These are phyloP conservation scores for Magnusiomyces magnusii DNA, from an alignment of 1,139 yeast genomes.

Conservation along the genomic window DNA sequence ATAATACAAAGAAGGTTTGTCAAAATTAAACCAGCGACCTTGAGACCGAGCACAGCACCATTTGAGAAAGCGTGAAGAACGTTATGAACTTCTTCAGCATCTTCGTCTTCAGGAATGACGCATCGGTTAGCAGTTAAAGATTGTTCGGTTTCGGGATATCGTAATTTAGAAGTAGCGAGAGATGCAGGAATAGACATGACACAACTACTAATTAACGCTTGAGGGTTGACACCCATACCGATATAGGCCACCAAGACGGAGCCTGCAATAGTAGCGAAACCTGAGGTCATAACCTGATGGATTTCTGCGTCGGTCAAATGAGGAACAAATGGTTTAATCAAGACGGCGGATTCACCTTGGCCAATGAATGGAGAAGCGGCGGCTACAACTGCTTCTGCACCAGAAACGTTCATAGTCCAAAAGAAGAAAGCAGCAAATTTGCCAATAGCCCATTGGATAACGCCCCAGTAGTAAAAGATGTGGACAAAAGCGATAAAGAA, in stretches of 20 bases:
- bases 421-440: slow-evolving; percentile 55
- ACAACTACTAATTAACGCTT: slow-evolving; percentile 59
- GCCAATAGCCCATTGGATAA: slow-evolving; percentile 53
- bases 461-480: slow-evolving; percentile 53
- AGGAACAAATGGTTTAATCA: slow-evolving; percentile 55
- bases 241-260: slow-evolving; percentile 59
- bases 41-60: slow-evolving; percentile 56
- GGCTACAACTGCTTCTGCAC: slow-evolving; percentile 63
- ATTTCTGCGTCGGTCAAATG: slow-evolving; percentile 56
- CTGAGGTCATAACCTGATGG: slow-evolving; percentile 60
- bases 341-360: slow-evolving; percentile 59
- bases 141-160: slow-evolving; percentile 55
- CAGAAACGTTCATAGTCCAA: slow-evolving; percentile 55
- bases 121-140: slow-evolving; percentile 47
- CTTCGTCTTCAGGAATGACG: slow-evolving; percentile 42
- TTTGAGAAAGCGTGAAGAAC: slow-evolving; percentile 58
- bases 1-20: slow-evolving; percentile 58
- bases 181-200: slow-evolving; percentile 68
- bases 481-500: slow-evolving; percentile 61
- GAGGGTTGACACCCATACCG: slow-evolving; percentile 57
- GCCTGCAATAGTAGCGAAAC: slow-evolving; percentile 62
- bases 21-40: slow-evolving; percentile 53
- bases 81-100: slow-evolving; percentile 43
- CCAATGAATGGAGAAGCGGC: slow-evolving; percentile 67
- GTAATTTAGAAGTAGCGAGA: slow-evolving; percentile 53